phyloP scores from a whole-genome alignment of 2,329 filamentous ascomycete species.

The Colletotrichum sidae region DNA sequence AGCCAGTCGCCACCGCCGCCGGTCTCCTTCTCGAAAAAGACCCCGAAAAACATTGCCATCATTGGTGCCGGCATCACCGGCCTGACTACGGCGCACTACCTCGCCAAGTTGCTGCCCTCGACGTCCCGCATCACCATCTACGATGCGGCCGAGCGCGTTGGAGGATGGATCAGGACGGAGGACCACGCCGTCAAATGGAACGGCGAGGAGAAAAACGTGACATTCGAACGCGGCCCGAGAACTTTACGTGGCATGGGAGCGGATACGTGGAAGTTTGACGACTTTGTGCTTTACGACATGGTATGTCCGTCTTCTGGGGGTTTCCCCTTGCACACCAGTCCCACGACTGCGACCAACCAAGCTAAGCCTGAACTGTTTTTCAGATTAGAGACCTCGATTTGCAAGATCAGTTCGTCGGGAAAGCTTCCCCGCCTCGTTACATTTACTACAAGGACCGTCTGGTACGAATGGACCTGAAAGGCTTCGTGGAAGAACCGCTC shows the following conservation, averaged over 20 bases:
- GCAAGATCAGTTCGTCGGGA: conserved; percentile 15
- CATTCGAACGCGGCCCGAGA: conserved; percentile 88
- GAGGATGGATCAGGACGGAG: conserved; percentile 86
- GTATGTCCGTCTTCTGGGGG: conserved; percentile 57
- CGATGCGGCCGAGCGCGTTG: conserved; percentile 76
- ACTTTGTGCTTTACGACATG: conserved; percentile 76
- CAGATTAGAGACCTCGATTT: conserved; percentile 27
- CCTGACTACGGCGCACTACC: conserved; percentile 81
- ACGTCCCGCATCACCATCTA: conserved; percentile 82
- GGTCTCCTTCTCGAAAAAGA: not conserved
- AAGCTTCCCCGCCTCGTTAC: conserved; percentile 65
- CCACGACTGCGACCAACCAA: too few relatives aligned
- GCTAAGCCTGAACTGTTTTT: not conserved
- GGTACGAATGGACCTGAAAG: conserved; percentile 17
- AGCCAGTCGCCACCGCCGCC: not conserved
- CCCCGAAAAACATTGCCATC: conserved; percentile 66
- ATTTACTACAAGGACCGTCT: conserved; percentile 88
- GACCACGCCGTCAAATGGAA: conserved; percentile 66
- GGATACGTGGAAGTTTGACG: conserved; percentile 62
- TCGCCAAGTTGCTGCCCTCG: conserved; percentile 73
- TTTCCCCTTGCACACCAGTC: too few relatives aligned
- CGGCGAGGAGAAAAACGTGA: conserved; percentile 67
- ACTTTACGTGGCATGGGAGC: conserved; percentile 70
- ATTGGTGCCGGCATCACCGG: conserved; percentile 88
- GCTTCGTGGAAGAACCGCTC: conserved; percentile 43